Conservation (phyloP, 139 green algal species). For the Mesotaenium endlicherianum region DNA sequence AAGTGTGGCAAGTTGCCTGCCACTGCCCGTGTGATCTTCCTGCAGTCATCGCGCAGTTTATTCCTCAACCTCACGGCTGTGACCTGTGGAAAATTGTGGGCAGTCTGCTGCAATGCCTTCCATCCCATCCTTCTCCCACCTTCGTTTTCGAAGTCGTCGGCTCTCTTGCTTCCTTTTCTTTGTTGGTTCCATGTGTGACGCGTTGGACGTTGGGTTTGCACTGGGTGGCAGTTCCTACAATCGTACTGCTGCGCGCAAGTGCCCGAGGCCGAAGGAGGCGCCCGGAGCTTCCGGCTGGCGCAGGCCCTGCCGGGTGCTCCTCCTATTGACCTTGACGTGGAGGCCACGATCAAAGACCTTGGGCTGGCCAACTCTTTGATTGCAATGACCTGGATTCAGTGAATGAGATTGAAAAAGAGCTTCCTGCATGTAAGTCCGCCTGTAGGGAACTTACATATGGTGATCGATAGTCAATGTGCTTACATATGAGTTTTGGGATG, state of each 20-base stretch:
- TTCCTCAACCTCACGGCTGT: too few species aligned
- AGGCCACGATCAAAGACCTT: slow-evolving; percentile 6
- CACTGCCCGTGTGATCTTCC: too few species aligned
- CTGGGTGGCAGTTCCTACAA: slow-evolving; percentile 48
- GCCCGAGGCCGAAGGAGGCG: slow-evolving; percentile 26
- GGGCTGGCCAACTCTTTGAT: slow-evolving; percentile 40
- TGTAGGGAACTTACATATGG: too few species aligned
- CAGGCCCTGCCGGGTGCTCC: slow-evolving; percentile 25
- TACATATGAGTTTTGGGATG: too few species aligned
- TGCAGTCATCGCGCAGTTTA: background rate
- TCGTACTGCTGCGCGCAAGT: slow-evolving; percentile 39
- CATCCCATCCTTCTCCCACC: background rate
- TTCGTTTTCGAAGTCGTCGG: background rate
- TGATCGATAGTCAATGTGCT: too few species aligned
- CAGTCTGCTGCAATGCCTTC: too few species aligned
- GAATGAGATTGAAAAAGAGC: too few species aligned
- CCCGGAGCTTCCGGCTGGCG: slow-evolving; percentile 38
- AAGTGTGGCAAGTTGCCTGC: background rate
- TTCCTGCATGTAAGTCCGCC: too few species aligned
- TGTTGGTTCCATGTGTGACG: too few species aligned
- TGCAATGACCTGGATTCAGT: slow-evolving; percentile 29
- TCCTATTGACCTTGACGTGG: slow-evolving; percentile 5
- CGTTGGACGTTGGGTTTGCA: too few species aligned
- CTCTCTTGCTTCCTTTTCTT: background rate
- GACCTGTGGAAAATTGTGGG: too few species aligned